Percentiles rank a stretch among this genome's conserved stretches.
phyloP scores from a whole-genome alignment of 1,139 yeast species.

The Yamadazyma oceani region DNA sequence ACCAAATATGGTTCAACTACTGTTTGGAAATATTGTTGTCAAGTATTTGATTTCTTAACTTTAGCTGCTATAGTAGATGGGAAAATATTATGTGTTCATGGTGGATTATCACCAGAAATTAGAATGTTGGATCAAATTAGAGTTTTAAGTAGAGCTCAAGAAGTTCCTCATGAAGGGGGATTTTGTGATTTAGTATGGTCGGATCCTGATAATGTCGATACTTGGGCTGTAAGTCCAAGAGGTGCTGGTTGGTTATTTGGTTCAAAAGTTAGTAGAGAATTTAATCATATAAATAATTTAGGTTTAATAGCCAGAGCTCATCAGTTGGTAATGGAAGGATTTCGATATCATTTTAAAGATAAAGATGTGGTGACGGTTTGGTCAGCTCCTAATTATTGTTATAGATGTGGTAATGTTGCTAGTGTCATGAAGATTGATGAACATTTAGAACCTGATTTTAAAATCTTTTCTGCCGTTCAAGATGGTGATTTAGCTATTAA shows the following conservation, averaged over 20 bases:
- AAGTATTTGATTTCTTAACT: constrained; percentile 89
- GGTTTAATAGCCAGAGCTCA: constrained; percentile 93
- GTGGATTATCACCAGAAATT: constrained; percentile 96
- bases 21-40: constrained; percentile 97
- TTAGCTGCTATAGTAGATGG: constrained; percentile 95
- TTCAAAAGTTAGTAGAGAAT: constrained; percentile 86
- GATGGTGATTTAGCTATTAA: constrained; percentile 77
- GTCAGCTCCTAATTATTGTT: constrained; percentile 98
- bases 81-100: constrained; percentile 89
- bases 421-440: constrained; percentile 96
- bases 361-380: constrained; percentile 96
- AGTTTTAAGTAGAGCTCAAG: constrained; percentile 95
- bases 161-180: constrained; percentile 98
- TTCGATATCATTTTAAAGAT: constrained; percentile 90
- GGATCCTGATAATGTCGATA: constrained; percentile 96
- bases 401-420: constrained; percentile 97
- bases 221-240: constrained; percentile 98
- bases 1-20: constrained; percentile 94
- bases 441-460: constrained; percentile 82
- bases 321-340: constrained; percentile 98
- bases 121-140: constrained; percentile 96
- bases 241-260: constrained; percentile 99
- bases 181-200: constrained; percentile 97
- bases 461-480: constrained; percentile 93
- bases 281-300: constrained; percentile 87